Evolutionary conservation across 1,284 basidiomycete genomes (phyloP).

Genomic region (Irpex rosettiformis): DNA sequence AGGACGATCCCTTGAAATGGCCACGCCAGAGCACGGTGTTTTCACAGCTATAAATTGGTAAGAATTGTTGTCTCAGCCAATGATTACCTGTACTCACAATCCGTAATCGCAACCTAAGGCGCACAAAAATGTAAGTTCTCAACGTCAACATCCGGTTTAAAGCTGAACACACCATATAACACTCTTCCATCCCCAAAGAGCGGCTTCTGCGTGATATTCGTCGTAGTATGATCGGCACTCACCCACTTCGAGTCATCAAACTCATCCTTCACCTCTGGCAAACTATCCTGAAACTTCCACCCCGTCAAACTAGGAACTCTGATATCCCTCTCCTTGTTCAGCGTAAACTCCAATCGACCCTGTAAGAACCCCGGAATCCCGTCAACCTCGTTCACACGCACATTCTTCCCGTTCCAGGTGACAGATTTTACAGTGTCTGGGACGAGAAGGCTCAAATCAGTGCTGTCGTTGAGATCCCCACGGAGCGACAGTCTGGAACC

Average conservation of each 20-base stretch:
- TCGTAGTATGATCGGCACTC: slow-evolving; percentile 62
- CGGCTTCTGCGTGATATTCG: slow-evolving; percentile 65
- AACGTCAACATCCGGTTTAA: background rate
- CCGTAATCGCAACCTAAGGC: slow-evolving; percentile 66
- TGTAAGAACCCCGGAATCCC: slow-evolving; percentile 14
- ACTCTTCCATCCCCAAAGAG: slow-evolving; percentile 71
- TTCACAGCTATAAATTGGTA: slow-evolving; percentile 79
- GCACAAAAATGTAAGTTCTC: background rate
- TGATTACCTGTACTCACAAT: slow-evolving; percentile 50
- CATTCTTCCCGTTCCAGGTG: slow-evolving; percentile 65
- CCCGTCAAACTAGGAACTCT: slow-evolving; percentile 39
- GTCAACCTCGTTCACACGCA: slow-evolving; percentile 33
- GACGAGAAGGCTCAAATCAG: slow-evolving; percentile 46
- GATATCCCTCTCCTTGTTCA: slow-evolving; percentile 16
- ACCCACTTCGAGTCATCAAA: slow-evolving; percentile 66
- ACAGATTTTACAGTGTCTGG: slow-evolving; percentile 47
- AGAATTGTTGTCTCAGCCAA: no score
- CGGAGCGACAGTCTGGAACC: slow-evolving; percentile 35
- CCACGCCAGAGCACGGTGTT: slow-evolving; percentile 79
- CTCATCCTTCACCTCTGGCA: slow-evolving; percentile 57
- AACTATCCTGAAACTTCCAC: slow-evolving; percentile 70
- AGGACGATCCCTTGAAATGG: slow-evolving; percentile 61
- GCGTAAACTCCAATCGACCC: slow-evolving; percentile 23
- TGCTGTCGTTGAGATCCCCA: slow-evolving; percentile 45
- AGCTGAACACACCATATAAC: slow-evolving; percentile 46